Evolutionary conservation across 2,329 filamentous ascomycete genomes (phyloP).

Genomic region (Apiospora rasikravindrae): DNA sequence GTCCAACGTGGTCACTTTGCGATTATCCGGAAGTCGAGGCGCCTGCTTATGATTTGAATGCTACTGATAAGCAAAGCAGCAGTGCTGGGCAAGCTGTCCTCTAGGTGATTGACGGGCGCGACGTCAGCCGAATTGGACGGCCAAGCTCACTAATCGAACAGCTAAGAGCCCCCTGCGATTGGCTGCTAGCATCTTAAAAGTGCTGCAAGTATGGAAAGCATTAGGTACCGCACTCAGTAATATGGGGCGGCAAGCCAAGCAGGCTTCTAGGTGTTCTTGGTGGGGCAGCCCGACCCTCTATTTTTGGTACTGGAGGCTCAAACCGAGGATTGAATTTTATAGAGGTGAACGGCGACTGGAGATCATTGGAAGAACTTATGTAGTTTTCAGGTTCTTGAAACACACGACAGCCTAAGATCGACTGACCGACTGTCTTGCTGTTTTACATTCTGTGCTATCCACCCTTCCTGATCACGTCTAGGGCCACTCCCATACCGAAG

Average conservation of each 20-base stretch:
- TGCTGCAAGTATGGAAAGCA: no score
- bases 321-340: neutral
- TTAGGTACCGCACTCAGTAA: neutral
- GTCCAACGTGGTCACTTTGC: conserved; percentile 13
- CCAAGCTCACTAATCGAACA: neutral
- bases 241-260: neutral
- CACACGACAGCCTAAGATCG: neutral
- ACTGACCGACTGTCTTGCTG: neutral
- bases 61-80: neutral
- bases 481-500: neutral
- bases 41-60: neutral
- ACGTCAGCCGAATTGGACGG: conserved; percentile 5
- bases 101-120: conserved; percentile 19
- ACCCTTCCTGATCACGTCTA: neutral
- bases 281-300: conserved; percentile 11
- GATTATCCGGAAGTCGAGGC: conserved; percentile 9
- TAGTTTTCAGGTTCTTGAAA: neutral
- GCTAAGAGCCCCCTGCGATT: neutral
- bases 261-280: neutral
- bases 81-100: conserved; percentile 25
- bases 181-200: neutral
- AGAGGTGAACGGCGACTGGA: neutral
- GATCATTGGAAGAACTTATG: neutral
- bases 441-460: neutral
- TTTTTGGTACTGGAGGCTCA: conserved; percentile 3